A percentile compares a stretch with the other conserved stretches of the same genome.
Conservation (phyloP, 2,329 filamentous ascomycete genomes). For the Emmonsiellopsis sp. region DNA sequence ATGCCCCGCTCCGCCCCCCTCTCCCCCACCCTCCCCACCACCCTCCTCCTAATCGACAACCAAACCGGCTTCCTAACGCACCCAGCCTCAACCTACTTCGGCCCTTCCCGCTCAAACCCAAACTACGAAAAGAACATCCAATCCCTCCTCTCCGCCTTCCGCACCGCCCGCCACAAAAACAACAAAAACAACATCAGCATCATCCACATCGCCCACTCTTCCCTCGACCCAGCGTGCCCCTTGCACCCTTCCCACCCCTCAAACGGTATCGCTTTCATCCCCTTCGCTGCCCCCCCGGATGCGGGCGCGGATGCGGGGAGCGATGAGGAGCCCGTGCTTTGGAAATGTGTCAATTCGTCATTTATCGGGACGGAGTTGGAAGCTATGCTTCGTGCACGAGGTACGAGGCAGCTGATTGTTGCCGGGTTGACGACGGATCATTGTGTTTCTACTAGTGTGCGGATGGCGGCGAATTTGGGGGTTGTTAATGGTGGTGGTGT, state of each 20-base stretch:
- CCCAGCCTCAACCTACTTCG: constrained; percentile 27
- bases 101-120: constrained; percentile 36
- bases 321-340: constrained; percentile 35
- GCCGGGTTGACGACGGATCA: constrained; percentile 41
- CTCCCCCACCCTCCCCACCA: constrained; percentile 22
- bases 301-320: constrained; percentile 15
- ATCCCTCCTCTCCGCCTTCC: constrained; percentile 30
- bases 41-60: constrained; percentile 41
- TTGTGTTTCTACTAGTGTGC: constrained; percentile 40
- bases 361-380: constrained; percentile 41
- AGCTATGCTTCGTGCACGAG: constrained; percentile 23
- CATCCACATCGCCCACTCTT: constrained; percentile 41
- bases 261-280: constrained; percentile 20
- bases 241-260: constrained; percentile 28
- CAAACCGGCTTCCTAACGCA: constrained; percentile 35
- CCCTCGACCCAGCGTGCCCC: constrained; percentile 23
- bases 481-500: constrained; percentile 25
- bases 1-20: background rate
- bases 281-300: constrained; percentile 22
- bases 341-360: constrained; percentile 39
- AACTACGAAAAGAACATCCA: constrained; percentile 35
- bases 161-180: constrained; percentile 15
- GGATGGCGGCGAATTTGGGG: constrained; percentile 41
- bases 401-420: constrained; percentile 32
- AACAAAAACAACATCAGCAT: constrained; percentile 22